Conservation (phyloP, 1,139 yeast species). For the Saccharomycopsis hybrid region DNA sequence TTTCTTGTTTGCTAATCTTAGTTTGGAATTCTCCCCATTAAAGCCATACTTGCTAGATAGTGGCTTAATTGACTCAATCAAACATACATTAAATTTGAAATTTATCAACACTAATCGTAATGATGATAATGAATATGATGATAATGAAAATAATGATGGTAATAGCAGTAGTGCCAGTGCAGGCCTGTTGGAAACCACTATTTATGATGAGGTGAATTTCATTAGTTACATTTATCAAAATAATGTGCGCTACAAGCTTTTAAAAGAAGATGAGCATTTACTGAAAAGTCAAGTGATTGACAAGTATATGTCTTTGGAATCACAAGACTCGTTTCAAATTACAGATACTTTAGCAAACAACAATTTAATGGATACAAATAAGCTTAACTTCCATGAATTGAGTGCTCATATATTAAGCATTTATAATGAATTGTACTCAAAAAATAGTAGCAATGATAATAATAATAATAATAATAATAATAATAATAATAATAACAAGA, state of each 20-base stretch:
- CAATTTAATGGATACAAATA: background rate
- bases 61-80: constrained; percentile 46
- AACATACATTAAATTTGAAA: constrained; percentile 28
- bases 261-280: background rate
- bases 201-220: background rate
- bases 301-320: background rate
- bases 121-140: background rate
- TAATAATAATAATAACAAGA: background rate
- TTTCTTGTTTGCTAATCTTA: constrained; percentile 69
- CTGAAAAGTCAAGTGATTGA: background rate
- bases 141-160: background rate
- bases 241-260: background rate
- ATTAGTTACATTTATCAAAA: background rate
- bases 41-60: constrained; percentile 50
- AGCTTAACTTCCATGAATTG: background rate
- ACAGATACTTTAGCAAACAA: background rate
- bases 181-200: background rate
- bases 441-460: background rate
- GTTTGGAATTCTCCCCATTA: constrained; percentile 74
- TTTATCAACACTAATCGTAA: too few relatives aligned
- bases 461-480: background rate
- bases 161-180: background rate
- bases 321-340: background rate
- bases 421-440: background rate
- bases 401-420: background rate